Evolutionary conservation across 129 eudicot genomes (phyloP).

Genomic region (Flaveria trinervia): DNA sequence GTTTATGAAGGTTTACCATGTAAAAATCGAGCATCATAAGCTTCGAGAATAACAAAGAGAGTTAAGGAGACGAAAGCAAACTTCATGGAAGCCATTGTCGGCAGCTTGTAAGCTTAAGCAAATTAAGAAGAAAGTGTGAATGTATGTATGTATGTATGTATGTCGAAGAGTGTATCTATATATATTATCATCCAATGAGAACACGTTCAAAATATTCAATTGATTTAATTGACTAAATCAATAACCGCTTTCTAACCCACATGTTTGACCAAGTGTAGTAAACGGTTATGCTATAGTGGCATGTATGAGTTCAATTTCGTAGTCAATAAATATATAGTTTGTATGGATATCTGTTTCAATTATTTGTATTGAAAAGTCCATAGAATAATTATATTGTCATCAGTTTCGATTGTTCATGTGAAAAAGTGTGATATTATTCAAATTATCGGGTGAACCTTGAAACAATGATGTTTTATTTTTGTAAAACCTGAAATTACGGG

Average conservation of each 20-base stretch:
- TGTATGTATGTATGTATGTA: not conserved
- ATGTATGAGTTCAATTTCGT: too few relatives aligned
- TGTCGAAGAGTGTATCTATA: not conserved
- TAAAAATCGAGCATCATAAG: slow-evolving; percentile 29
- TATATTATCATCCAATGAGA: not conserved
- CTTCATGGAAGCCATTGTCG: slow-evolving; percentile 16
- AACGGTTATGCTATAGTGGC: not conserved
- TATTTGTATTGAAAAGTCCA: too few relatives aligned
- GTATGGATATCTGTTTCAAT: too few relatives aligned
- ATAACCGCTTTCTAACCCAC: not conserved
- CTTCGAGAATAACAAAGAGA: slow-evolving; percentile 12
- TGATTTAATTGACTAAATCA: not conserved
- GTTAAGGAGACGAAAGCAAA: slow-evolving; percentile 26
- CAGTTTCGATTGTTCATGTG: too few relatives aligned
- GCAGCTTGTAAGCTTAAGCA: not conserved
- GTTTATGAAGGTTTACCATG: not conserved
- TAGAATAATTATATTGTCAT: too few relatives aligned
- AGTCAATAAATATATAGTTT: too few relatives aligned
- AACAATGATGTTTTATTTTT: too few relatives aligned
- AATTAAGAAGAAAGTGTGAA: not conserved
- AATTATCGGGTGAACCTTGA: too few relatives aligned
- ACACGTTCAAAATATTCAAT: not conserved
- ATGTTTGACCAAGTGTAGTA: slow-evolving; percentile 3
- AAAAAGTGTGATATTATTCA: too few relatives aligned
- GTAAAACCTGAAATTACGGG: too few relatives aligned